phyloP scores from a whole-genome alignment of 768 basidiomycete genomes.

The Boletus sensibilis region DNA sequence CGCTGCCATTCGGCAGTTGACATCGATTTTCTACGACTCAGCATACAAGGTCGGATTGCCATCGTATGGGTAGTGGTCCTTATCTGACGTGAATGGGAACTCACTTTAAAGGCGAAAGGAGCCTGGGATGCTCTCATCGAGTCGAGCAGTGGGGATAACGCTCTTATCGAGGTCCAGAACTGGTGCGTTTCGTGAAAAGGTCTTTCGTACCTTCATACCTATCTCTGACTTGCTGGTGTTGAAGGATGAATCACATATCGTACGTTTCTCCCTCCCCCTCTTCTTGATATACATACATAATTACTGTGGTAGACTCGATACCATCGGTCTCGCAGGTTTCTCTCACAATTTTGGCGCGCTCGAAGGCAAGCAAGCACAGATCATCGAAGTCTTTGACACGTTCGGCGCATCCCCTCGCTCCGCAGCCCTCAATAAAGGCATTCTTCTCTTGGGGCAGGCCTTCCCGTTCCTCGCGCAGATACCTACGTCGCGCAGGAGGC shows the following conservation, averaged over 20 bases:
- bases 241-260: background rate
- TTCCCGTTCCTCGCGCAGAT: constrained; percentile 38
- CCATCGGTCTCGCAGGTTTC: background rate
- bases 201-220: too few relatives aligned
- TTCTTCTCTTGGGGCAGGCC: constrained; percentile 36
- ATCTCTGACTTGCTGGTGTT: background rate
- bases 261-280: background rate
- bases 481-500: constrained; percentile 35
- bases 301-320: background rate
- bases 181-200: constrained; percentile 20
- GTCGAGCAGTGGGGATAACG: constrained; percentile 9
- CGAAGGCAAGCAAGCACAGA: constrained; percentile 43
- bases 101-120: background rate
- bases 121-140: constrained; percentile 31
- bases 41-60: constrained; percentile 17
- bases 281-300: background rate
- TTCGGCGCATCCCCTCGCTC: constrained; percentile 23
- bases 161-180: constrained; percentile 37
- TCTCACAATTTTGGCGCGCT: constrained; percentile 51
- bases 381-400: constrained; percentile 42
- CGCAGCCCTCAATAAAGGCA: constrained; percentile 26
- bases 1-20: constrained; percentile 37
- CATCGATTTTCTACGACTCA: constrained; percentile 41
- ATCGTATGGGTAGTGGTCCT: too few relatives aligned
- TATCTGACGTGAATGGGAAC: background rate